Percentiles rank a stretch among this genome's conserved stretches.
Evolutionary conservation across 306 rosid genomes (phyloP).

Genomic region (Cucurbita pepo): DNA sequence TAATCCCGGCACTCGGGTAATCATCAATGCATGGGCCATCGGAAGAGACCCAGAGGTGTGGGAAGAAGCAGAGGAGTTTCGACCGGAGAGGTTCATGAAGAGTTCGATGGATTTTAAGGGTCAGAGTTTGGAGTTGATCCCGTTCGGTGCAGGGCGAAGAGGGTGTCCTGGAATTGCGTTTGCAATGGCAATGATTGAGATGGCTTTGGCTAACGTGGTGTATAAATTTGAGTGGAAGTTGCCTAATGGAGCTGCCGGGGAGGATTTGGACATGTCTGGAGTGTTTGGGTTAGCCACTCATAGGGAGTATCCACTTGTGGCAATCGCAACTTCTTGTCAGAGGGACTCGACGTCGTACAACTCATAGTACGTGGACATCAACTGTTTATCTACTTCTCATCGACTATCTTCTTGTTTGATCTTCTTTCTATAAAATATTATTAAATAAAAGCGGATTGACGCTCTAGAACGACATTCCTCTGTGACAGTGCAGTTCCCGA

Average conservation of each 20-base stretch:
- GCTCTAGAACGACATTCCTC: too few relatives aligned
- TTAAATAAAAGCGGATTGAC: too few relatives aligned
- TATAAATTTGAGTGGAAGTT: slow-evolving; percentile 12
- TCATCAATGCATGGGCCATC: slow-evolving; percentile 23
- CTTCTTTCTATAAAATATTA: too few relatives aligned
- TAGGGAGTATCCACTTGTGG: not conserved
- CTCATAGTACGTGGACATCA: too few relatives aligned
- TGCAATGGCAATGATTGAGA: slow-evolving; percentile 7
- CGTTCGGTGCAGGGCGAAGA: slow-evolving; percentile 35
- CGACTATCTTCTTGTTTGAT: too few relatives aligned
- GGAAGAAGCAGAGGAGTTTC: slow-evolving; percentile 21
- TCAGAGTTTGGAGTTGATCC: slow-evolving; percentile 15
- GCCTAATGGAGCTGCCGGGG: slow-evolving; percentile 9
- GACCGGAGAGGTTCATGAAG: slow-evolving; percentile 22
- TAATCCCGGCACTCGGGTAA: not conserved
- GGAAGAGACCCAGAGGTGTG: slow-evolving; percentile 23
- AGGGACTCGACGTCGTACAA: too few relatives aligned
- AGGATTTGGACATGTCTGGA: slow-evolving; percentile 23
- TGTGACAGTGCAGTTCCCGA: too few relatives aligned
- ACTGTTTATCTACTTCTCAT: too few relatives aligned
- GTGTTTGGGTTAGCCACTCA: slow-evolving; percentile 6
- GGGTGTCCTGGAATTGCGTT: slow-evolving; percentile 21
- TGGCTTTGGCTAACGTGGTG: slow-evolving; percentile 17
- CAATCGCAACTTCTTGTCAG: not conserved
- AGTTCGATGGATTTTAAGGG: slow-evolving; percentile 15